phyloP scores from a whole-genome alignment of 1,139 yeast species.

The Saccharomyces hybrid region DNA sequence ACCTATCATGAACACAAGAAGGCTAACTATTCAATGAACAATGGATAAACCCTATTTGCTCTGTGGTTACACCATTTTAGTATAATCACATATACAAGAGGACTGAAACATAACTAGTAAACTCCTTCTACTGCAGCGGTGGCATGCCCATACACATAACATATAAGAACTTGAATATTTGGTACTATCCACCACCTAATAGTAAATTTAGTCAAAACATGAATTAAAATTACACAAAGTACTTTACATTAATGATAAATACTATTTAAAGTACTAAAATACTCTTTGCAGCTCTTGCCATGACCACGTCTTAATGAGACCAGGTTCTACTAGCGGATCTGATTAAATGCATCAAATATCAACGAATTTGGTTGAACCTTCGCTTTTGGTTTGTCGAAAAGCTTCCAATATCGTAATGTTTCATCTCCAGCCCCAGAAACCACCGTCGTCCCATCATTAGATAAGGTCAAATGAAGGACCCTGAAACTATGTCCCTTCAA shows the following conservation, averaged over 20 bases:
- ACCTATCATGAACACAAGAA: neutral
- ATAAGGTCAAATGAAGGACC: constrained; percentile 78
- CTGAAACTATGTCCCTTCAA: constrained; percentile 92
- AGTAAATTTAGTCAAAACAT: too few relatives aligned
- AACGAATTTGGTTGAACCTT: constrained; percentile 54
- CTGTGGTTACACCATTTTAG: neutral
- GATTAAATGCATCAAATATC: constrained; percentile 70
- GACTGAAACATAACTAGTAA: too few relatives aligned
- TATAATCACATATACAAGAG: neutral
- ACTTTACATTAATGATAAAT: neutral
- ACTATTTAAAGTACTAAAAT: neutral
- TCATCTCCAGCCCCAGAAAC: constrained; percentile 99
- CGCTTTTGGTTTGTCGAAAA: constrained; percentile 65
- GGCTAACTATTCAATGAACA: too few relatives aligned
- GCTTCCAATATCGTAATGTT: constrained; percentile 87
- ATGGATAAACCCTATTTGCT: neutral
- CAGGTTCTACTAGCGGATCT: constrained; percentile 44
- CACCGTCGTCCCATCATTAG: constrained; percentile 97
- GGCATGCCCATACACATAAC: too few relatives aligned
- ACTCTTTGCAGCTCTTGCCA: neutral
- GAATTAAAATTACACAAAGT: neutral
- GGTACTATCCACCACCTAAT: too few relatives aligned
- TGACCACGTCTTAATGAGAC: neutral
- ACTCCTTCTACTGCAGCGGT: too few relatives aligned
- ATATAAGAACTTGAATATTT: too few relatives aligned